Conservation (phyloP, 352 stramenopile species). For the Aphanomyces invadans region DNA sequence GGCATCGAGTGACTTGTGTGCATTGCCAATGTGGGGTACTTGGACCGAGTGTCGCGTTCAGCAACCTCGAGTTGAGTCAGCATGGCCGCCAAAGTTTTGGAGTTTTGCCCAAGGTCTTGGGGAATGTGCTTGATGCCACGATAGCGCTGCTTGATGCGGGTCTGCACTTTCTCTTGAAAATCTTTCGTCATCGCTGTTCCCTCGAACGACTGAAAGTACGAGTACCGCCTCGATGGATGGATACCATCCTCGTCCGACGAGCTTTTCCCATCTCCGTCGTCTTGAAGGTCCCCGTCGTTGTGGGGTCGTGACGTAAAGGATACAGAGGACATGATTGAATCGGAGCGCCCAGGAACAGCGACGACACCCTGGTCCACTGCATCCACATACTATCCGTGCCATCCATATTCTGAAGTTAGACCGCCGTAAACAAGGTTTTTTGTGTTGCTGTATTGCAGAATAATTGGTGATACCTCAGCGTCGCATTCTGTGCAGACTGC, state of each 20-base stretch:
- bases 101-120: neutral
- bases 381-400: neutral
- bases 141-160: conserved; percentile 8
- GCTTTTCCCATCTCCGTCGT: neutral
- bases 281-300: neutral
- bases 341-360: neutral
- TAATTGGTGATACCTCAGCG: conserved; percentile 15
- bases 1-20: no score
- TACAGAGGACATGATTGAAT: neutral
- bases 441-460: no score
- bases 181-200: conserved; percentile 12
- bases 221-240: neutral
- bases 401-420: no score
- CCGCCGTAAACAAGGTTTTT: no score
- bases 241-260: neutral
- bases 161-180: conserved; percentile 21
- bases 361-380: neutral
- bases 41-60: neutral
- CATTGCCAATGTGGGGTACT: no score
- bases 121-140: neutral
- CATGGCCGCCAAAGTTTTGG: neutral
- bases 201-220: conserved; percentile 21
- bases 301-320: neutral
- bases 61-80: neutral
- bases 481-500: conserved; percentile 11